Percentiles rank a stretch among this genome's conserved stretches.
phyloP scores from a whole-genome alignment of 2,329 filamentous ascomycete genomes.

The Botrytis hyacinthi region DNA sequence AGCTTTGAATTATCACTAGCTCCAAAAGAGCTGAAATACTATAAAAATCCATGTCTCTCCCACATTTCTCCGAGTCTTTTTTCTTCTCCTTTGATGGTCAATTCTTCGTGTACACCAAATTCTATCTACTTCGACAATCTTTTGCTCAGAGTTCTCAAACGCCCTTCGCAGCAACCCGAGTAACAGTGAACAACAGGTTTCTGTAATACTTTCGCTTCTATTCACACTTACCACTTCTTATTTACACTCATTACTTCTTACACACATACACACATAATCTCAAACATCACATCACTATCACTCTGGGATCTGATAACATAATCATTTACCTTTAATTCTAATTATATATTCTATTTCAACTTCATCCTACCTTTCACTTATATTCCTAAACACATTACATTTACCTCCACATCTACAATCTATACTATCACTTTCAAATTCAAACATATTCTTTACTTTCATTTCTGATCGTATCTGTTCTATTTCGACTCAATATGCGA shows the following conservation, averaged over 20 bases:
- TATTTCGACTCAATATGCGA: not conserved
- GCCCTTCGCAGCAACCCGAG: not conserved
- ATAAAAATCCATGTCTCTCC: not conserved
- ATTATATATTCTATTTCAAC: not conserved
- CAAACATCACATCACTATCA: not conserved
- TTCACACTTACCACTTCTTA: not conserved
- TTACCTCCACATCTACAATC: not conserved
- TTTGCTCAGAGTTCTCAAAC: not conserved
- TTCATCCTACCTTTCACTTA: not conserved
- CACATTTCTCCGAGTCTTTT: not conserved
- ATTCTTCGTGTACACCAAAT: not conserved
- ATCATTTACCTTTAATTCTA: not conserved
- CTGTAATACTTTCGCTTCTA: not conserved
- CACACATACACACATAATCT: not conserved
- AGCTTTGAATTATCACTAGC: not conserved
- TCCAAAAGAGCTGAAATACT: not conserved
- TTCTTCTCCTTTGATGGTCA: not conserved
- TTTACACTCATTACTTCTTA: not conserved
- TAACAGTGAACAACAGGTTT: not conserved
- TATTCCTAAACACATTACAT: not conserved
- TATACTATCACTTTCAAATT: not conserved
- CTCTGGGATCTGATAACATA: not conserved
- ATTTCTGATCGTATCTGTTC: not conserved
- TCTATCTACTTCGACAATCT: not conserved
- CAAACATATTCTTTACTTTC: not conserved